Evolutionary conservation across 108 stramenopile species (phyloP).

Genomic region (Skeletonema tropicum): DNA sequence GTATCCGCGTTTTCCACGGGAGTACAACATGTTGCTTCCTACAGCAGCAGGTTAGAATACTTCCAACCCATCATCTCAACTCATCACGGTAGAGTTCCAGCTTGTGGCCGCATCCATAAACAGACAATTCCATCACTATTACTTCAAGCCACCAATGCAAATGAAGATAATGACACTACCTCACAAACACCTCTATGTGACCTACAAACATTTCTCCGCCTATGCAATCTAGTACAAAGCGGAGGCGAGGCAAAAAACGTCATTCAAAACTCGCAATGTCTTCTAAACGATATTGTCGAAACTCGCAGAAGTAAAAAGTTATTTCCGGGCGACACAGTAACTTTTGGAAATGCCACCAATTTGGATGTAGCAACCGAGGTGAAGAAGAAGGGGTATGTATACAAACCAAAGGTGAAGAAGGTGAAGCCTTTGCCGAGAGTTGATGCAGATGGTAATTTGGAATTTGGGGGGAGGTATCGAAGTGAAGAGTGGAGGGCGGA

Average conservation of each 20-base stretch:
- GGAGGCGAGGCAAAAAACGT: constrained; percentile 19
- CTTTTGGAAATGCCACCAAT: constrained; percentile 15
- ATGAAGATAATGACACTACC: not conserved
- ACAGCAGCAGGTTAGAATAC: not conserved
- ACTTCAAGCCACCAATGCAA: not conserved
- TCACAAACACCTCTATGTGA: constrained; percentile 13
- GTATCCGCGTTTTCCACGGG: not conserved
- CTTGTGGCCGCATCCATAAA: not conserved
- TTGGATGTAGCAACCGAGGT: constrained; percentile 29
- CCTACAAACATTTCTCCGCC: constrained; percentile 15
- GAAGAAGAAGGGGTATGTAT: constrained; percentile 22
- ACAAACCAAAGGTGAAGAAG: constrained; percentile 32
- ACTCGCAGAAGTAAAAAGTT: constrained; percentile 28
- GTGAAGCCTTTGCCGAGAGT: constrained; percentile 21
- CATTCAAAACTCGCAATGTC: not conserved
- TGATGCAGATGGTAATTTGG: constrained; percentile 23
- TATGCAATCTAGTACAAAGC: constrained; percentile 13
- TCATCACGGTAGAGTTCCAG: not conserved
- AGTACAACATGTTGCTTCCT: not conserved
- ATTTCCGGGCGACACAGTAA: constrained; percentile 19
- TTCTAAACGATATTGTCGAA: constrained; percentile 18
- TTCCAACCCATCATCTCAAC: not conserved
- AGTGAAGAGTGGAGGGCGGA: constrained; percentile 39
- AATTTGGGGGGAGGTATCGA: constrained; percentile 35
- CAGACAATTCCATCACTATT: not conserved